These are phyloP conservation scores for Orbilia blumenaviensis DNA, from an alignment of 2,329 filamentous ascomycete genomes.

Conservation along the genomic window DNA sequence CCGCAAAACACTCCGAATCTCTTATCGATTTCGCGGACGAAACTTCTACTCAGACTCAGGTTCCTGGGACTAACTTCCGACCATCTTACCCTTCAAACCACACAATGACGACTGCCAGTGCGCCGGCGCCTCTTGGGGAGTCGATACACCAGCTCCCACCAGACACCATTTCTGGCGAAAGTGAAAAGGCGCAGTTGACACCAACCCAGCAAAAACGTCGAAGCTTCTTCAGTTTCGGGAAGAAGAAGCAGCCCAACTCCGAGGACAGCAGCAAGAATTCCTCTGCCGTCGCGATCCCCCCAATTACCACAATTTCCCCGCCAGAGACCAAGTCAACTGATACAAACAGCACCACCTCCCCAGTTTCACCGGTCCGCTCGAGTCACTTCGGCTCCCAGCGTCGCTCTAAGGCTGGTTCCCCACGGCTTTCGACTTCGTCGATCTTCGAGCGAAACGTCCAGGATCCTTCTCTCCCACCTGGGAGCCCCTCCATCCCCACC, in stretches of 20 bases:
- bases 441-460: conserved; percentile 98
- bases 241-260: conserved; percentile 68
- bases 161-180: conserved; percentile 37
- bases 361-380: conserved; percentile 74
- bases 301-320: conserved; percentile 61
- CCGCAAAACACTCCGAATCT: conserved; percentile 8
- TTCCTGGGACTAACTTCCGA: neutral
- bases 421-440: conserved; percentile 59
- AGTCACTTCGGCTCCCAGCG: conserved; percentile 61
- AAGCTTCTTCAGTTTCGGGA: conserved; percentile 69
- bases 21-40: conserved; percentile 40
- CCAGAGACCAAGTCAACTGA: conserved; percentile 35
- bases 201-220: conserved; percentile 51
- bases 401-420: conserved; percentile 62
- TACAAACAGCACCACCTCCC: conserved; percentile 50
- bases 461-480: conserved; percentile 62
- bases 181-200: conserved; percentile 48
- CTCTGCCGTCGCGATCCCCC: conserved; percentile 58
- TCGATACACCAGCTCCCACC: conserved; percentile 49
- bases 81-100: neutral
- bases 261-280: conserved; percentile 59
- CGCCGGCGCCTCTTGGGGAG: conserved; percentile 18
- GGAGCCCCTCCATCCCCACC: conserved; percentile 83
- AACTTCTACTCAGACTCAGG: neutral
- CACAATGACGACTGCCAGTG: conserved; percentile 45